Base-by-base conservation (phyloP, 108 stramenopile species). In the Pseudonitzschia multiseries region DNA sequence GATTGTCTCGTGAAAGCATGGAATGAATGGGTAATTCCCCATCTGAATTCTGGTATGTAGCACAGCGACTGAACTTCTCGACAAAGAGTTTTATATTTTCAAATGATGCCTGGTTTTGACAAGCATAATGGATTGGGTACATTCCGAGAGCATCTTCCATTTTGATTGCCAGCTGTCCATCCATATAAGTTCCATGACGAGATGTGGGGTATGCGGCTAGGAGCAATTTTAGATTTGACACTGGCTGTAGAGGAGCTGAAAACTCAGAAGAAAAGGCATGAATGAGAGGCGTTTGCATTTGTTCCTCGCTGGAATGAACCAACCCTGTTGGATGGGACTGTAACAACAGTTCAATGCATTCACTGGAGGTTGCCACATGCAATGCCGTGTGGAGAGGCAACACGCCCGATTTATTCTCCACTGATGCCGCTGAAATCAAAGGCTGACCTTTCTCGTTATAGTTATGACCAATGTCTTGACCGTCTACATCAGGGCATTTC, bases 41-140 rank as follows among this genome's bases (percentile, higher is more conserved):
- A 21, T 78, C 68, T 21, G 73, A 60, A 31, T 71, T 75, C 43
- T 68, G 73, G 20, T 68, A 68, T 4, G 71, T 54, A 26, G 85
- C 81, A 44, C 64, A 61, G 28, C 81, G 80, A 13, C 88, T 89
- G 75, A 81, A 91, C 33, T 72, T 69, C 57, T 84, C 76, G 22
- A 83, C 77, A 54, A 93, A 67, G 0, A 74, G 27, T 42, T 69
- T 62, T 54, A 93, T 57, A 41, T 79, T 86, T 59, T 84, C 83
- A 32, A 77, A 36, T 1, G 69, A 73, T 26, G 88, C 87, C n/a
- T 80, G 70, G 65, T 86, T 83, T 41, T 80, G 83, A 60, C 86
- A 84, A 10, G 92, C 92, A 68, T 86, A 87, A 68, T 93, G 89
- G 20, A 93, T 57, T 6, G 92, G 92, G 36, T 87, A 85, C 74